A percentile compares a stretch with the other conserved stretches of the same genome.
Conservation (phyloP, 2,329 filamentous ascomycete species). For the Aulographum hederae region DNA sequence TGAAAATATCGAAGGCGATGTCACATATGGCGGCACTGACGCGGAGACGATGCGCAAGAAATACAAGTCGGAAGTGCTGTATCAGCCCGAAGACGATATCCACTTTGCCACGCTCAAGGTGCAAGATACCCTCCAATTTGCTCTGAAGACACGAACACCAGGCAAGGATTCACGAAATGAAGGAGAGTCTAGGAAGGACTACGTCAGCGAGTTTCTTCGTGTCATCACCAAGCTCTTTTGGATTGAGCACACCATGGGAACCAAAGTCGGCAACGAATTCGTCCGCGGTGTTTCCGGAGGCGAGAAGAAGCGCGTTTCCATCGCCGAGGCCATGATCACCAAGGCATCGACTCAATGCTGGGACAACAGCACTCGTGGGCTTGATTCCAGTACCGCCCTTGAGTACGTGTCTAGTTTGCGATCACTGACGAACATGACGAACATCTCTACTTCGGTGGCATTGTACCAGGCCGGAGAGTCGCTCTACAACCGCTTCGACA, state of each 20-base stretch:
- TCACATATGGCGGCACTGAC: slow-evolving; percentile 34
- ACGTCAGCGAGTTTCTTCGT: slow-evolving; percentile 41
- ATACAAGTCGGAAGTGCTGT: slow-evolving; percentile 48
- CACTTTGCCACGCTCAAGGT: slow-evolving; percentile 68
- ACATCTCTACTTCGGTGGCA: slow-evolving; percentile 45
- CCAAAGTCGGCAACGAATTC: slow-evolving; percentile 58
- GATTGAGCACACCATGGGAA: slow-evolving; percentile 28
- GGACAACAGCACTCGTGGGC: slow-evolving; percentile 50
- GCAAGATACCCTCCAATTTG: slow-evolving; percentile 55
- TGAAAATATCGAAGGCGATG: slow-evolving; percentile 36
- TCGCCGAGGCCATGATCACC: slow-evolving; percentile 30
- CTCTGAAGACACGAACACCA: slow-evolving; percentile 49
- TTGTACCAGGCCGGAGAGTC: slow-evolving; percentile 46
- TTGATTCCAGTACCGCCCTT: slow-evolving; percentile 56
- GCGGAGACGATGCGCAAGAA: slow-evolving; percentile 33
- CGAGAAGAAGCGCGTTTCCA: slow-evolving; percentile 29
- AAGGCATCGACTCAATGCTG: slow-evolving; percentile 19
- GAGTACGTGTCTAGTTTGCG: slow-evolving; percentile 54
- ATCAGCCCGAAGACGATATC: slow-evolving; percentile 61
- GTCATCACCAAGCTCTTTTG: slow-evolving; percentile 50
- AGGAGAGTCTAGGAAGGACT: slow-evolving; percentile 42
- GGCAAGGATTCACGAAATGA: slow-evolving; percentile 40
- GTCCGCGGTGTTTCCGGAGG: slow-evolving; percentile 41
- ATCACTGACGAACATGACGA: slow-evolving; percentile 43
- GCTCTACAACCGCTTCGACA: slow-evolving; percentile 20